Conservation (phyloP, 352 stramenopile genomes). For the Phytophthora macrochlamydospora region DNA sequence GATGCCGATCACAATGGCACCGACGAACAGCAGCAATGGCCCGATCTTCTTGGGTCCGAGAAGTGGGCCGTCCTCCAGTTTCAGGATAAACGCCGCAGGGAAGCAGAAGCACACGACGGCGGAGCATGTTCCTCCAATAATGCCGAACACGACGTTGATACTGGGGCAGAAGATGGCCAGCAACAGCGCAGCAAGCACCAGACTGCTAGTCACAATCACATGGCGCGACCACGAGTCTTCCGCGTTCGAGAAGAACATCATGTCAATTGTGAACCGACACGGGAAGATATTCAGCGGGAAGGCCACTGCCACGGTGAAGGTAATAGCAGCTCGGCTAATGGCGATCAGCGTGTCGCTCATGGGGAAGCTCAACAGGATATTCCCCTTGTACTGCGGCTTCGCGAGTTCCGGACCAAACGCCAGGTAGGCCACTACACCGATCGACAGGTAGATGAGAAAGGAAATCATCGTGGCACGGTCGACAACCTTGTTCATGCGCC, state of each 20-base stretch:
- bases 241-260: slow-evolving; percentile 88
- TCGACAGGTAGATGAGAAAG: slow-evolving; percentile 77
- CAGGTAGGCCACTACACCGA: slow-evolving; percentile 81
- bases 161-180: slow-evolving; percentile 86
- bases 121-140: slow-evolving; percentile 87
- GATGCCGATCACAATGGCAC: slow-evolving; percentile 70
- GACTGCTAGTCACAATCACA: slow-evolving; percentile 59
- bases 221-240: slow-evolving; percentile 73
- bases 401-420: slow-evolving; percentile 70
- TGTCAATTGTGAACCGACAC: slow-evolving; percentile 86
- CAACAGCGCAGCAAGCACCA: slow-evolving; percentile 72
- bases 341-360: slow-evolving; percentile 80
- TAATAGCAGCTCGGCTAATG: slow-evolving; percentile 81
- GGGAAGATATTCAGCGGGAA: slow-evolving; percentile 90
- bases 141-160: slow-evolving; percentile 88
- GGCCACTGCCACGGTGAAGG: slow-evolving; percentile 84
- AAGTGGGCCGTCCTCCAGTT: slow-evolving; percentile 77
- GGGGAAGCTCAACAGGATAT: slow-evolving; percentile 83
- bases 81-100: slow-evolving; percentile 84
- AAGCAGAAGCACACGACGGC: slow-evolving; percentile 87
- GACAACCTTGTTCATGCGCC: slow-evolving; percentile 89
- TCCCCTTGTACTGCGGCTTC: slow-evolving; percentile 79
- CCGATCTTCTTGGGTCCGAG: slow-evolving; percentile 77
- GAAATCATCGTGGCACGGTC: slow-evolving; percentile 79
- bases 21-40: slow-evolving; percentile 70